Evolutionary conservation across 495 filamentous ascomycete species (phyloP).

Genomic region (Podospora tetraspora): DNA sequence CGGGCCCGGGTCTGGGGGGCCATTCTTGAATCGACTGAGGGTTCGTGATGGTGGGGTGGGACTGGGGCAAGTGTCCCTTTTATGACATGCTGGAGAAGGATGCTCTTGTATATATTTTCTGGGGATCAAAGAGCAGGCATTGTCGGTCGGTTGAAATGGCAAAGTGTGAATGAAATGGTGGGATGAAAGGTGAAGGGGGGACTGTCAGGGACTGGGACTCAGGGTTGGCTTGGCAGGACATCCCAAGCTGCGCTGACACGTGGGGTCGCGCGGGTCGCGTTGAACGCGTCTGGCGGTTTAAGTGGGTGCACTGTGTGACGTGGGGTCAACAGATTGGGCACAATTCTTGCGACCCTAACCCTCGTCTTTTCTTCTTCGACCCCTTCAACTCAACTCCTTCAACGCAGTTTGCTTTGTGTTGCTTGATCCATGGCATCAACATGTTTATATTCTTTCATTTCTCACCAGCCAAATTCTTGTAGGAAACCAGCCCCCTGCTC

Average conservation of each 20-base stretch:
- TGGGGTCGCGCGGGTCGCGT: slow-evolving; percentile 9
- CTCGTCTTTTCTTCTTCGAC: neutral
- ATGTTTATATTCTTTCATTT: too few relatives aligned
- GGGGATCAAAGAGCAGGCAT: neutral
- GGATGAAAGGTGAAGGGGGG: neutral
- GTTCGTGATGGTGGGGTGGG: too few relatives aligned
- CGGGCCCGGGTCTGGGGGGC: slow-evolving; percentile 28
- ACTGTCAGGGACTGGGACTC: neutral
- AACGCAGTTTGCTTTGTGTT: neutral
- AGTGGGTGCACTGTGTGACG: neutral
- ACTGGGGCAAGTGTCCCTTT: neutral
- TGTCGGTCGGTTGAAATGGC: neutral
- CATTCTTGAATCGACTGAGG: slow-evolving; percentile 19
- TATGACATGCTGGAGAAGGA: slow-evolving; percentile 3
- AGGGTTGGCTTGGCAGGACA: neutral
- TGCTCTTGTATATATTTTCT: neutral
- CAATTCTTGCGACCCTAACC: neutral
- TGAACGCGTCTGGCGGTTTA: slow-evolving; percentile 7
- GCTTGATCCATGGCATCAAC: neutral
- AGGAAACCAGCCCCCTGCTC: neutral
- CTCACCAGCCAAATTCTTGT: neutral
- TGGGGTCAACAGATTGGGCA: neutral
- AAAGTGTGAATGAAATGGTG: neutral
- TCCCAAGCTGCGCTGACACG: neutral
- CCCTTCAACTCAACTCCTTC: neutral